phyloP scores from a whole-genome alignment of 1,284 basidiomycete genomes.

The Microbotryomycetes sp. region DNA sequence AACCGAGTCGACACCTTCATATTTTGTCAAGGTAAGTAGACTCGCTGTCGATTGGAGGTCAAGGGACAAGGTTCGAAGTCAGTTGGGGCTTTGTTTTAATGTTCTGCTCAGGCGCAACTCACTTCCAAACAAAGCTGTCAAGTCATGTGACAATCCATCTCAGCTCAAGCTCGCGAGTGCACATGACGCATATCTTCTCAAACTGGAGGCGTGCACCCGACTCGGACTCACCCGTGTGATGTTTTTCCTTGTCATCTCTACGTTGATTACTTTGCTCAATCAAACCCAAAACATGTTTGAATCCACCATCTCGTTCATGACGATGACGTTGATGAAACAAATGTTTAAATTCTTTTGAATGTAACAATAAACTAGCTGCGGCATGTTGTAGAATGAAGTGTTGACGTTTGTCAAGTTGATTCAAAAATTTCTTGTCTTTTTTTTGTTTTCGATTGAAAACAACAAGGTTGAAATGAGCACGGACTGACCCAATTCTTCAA shows the following conservation, averaged over 20 bases:
- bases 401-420: background rate
- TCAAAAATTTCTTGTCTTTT: no score
- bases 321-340: no score
- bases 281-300: background rate
- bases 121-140: conserved; percentile 19
- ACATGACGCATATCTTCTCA: background rate
- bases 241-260: background rate
- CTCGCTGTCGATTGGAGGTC: background rate
- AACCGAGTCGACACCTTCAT: conserved; percentile 14
- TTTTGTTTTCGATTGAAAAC: no score
- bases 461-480: no score
- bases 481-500: no score
- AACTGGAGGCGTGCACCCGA: no score
- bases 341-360: background rate
- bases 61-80: background rate
- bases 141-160: background rate
- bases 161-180: no score
- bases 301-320: no score
- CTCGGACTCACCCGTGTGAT: background rate
- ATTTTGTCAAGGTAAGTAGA: background rate
- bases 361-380: conserved; percentile 13
- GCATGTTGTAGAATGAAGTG: conserved; percentile 26
- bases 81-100: no score
- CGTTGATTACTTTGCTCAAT: background rate
- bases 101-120: no score